Base-by-base conservation (phyloP, 257 asterid species). In the Ocimum tenuiflorum region DNA sequence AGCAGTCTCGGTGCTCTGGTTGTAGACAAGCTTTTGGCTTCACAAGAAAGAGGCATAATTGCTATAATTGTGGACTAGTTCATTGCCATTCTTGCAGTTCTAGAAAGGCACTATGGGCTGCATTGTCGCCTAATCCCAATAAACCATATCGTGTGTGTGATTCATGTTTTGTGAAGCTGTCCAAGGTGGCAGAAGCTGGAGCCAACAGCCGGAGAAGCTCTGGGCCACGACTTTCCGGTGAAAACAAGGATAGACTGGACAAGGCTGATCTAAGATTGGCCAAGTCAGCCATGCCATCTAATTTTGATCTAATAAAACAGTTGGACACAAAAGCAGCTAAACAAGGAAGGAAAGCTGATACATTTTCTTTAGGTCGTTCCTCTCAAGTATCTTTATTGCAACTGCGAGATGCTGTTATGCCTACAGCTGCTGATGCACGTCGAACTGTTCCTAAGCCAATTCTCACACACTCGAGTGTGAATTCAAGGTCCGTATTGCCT, bases 51-150 rank as follows among this genome's bases (percentile, higher is more conserved):
- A 75, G 96, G 47, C 97, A 88, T 59, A 88, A 91, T 73, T 91
- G 97, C 81, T 91, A 91, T 69, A 91, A 91, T 52, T 91, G 97
- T 27, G 97, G 97, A 13, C 80, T 91, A 48, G 96, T 91, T 54
- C 96, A 89, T 77, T 91, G 98, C 80, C 97, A 92, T 49, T 76
- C 96, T 33, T 92, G 98, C 75, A 89, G 91, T 73, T 85, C 98
- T 4, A 83, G 86, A 53, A 89, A 92, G 79, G 90, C 97, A 6
- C 27, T 56, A 8, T 79, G 95, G 62, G 98, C 96, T 0, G 96
- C 95, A 4, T 73, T 92, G 78, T 94, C 98, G 8, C 97, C 98
- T 18, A 86, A 87, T 75, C 98, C 96, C 24, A 76, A 75, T 82
- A 92, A 92, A 70, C 96, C 89, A 0, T 81, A 85, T 69, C 96